phyloP scores from a whole-genome alignment of 768 basidiomycete species.

The Suillus hirtellus region DNA sequence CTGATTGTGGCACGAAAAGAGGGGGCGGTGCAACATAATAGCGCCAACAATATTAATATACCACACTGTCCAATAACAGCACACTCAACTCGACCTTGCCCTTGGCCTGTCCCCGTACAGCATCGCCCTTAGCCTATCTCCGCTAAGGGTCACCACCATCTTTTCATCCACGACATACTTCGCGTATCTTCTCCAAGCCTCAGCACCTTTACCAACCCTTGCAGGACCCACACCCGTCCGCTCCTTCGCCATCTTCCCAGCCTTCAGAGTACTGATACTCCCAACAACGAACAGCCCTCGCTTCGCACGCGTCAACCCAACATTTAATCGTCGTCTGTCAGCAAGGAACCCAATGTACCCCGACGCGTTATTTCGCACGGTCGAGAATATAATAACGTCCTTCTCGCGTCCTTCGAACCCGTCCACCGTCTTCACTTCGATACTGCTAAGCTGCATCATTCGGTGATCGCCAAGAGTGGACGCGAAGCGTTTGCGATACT shows the following conservation, averaged over 20 bases:
- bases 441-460: slow-evolving; percentile 58
- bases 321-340: slow-evolving; percentile 83
- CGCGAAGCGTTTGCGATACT: slow-evolving; percentile 54
- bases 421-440: slow-evolving; percentile 93
- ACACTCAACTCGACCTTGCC: not conserved
- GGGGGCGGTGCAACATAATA: not conserved
- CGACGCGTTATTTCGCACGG: slow-evolving; percentile 76
- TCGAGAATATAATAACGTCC: slow-evolving; percentile 89
- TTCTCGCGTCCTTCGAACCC: slow-evolving; percentile 95
- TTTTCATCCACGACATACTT: slow-evolving; percentile 52
- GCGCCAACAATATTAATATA: no score
- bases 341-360: slow-evolving; percentile 89
- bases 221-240: slow-evolving; percentile 16
- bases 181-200: slow-evolving; percentile 63
- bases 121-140: slow-evolving; percentile 39
- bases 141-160: slow-evolving; percentile 53
- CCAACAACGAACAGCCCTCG: slow-evolving; percentile 83
- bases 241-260: slow-evolving; percentile 40
- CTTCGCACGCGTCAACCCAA: slow-evolving; percentile 87
- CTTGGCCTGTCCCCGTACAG: slow-evolving; percentile 25
- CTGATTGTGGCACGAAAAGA: not conserved
- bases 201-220: slow-evolving; percentile 43
- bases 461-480: slow-evolving; percentile 64
- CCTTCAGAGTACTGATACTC: slow-evolving; percentile 62
- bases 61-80: no score